phyloP scores from a whole-genome alignment of 2,329 filamentous ascomycete species.

The Pseudophaeomoniella oleicola region DNA sequence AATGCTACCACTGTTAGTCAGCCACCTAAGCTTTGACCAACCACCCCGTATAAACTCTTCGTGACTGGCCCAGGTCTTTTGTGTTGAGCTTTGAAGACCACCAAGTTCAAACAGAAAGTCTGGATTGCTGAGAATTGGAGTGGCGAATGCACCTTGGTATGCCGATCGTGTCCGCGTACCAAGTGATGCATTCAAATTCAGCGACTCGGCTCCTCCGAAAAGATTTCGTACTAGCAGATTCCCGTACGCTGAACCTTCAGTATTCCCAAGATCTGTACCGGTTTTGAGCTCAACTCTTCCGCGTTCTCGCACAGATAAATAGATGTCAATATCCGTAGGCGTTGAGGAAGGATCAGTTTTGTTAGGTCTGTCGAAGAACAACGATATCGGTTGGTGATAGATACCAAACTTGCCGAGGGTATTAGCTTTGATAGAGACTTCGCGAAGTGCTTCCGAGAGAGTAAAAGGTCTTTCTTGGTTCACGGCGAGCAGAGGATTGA shows the following conservation, averaged over 20 bases:
- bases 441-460: slow-evolving; percentile 61
- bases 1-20: slow-evolving; percentile 46
- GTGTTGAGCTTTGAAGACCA: slow-evolving; percentile 65
- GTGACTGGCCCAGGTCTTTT: slow-evolving; percentile 87
- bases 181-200: slow-evolving; percentile 73
- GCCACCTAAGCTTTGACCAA: slow-evolving; percentile 62
- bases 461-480: slow-evolving; percentile 57
- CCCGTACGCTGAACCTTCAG: slow-evolving; percentile 85
- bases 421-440: slow-evolving; percentile 54
- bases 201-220: slow-evolving; percentile 81
- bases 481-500: slow-evolving; percentile 60
- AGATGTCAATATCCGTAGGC: slow-evolving; percentile 67
- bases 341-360: slow-evolving; percentile 53
- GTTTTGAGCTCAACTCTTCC: slow-evolving; percentile 79
- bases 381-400: slow-evolving; percentile 50
- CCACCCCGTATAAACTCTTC: slow-evolving; percentile 76
- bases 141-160: slow-evolving; percentile 74
- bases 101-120: slow-evolving; percentile 67
- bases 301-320: slow-evolving; percentile 63
- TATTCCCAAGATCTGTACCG: slow-evolving; percentile 84
- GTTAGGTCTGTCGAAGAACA: slow-evolving; percentile 67
- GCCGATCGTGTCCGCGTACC: slow-evolving; percentile 84
- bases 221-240: slow-evolving; percentile 81
- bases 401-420: slow-evolving; percentile 71
- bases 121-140: slow-evolving; percentile 72